phyloP scores from a whole-genome alignment of 495 filamentous ascomycete species.

The Xylaria bambusicola region DNA sequence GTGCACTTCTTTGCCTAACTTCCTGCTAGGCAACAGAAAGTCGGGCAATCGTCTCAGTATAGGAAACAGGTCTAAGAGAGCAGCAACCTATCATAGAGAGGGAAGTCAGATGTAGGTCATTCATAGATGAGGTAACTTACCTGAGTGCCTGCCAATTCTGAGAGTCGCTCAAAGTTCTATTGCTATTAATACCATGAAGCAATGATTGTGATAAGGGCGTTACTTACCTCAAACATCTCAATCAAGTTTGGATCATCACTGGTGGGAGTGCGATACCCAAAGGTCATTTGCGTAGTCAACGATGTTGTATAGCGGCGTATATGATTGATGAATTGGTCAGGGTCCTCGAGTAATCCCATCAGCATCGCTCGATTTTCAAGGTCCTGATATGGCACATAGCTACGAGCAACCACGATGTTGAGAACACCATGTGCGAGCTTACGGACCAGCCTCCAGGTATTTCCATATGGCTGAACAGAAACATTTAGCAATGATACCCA shows the following conservation, averaged over 20 bases:
- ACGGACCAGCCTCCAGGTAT: background rate
- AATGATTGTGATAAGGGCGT: background rate
- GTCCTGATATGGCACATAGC: slow-evolving; percentile 43
- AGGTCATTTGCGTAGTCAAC: slow-evolving; percentile 57
- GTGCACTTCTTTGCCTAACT: slow-evolving; percentile 26
- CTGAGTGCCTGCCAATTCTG: slow-evolving; percentile 13
- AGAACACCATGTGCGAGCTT: background rate
- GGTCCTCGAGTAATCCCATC: slow-evolving; percentile 39
- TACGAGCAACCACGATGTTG: background rate
- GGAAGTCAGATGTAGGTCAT: background rate
- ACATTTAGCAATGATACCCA: too few relatives aligned
- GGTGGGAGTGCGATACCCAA: slow-evolving; percentile 54
- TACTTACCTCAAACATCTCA: slow-evolving; percentile 46
- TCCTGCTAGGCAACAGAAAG: slow-evolving; percentile 31
- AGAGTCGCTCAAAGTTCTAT: slow-evolving; percentile 46
- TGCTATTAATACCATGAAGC: slow-evolving; percentile 36
- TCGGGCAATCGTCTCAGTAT: slow-evolving; percentile 36
- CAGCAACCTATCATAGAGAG: too few relatives aligned
- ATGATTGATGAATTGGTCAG: slow-evolving; percentile 44
- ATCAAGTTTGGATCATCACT: slow-evolving; percentile 48
- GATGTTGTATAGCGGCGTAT: slow-evolving; percentile 56
- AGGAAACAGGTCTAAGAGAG: background rate
- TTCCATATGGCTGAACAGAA: background rate
- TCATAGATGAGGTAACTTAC: background rate
- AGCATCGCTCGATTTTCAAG: slow-evolving; percentile 53